These are phyloP conservation scores for Oryza australiensis DNA, from an alignment of 176 grass and related monocot species.

Conservation along the genomic window DNA sequence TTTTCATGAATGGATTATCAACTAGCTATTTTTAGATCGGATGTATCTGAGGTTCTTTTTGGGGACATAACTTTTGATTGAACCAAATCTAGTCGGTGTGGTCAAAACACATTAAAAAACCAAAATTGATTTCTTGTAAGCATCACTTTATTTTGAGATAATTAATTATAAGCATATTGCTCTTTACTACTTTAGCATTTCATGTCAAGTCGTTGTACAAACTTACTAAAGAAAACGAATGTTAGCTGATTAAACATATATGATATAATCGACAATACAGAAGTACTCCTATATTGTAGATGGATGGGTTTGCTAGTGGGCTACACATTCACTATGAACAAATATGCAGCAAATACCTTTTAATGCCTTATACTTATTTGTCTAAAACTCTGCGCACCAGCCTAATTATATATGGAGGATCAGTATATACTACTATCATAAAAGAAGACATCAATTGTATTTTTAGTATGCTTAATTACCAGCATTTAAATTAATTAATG, in stretches of 20 bases:
- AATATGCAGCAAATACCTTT: neutral
- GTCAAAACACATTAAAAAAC: slow-evolving; percentile 5
- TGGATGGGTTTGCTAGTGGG: slow-evolving; percentile 2
- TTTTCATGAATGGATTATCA: slow-evolving; percentile 18
- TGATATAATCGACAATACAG: neutral
- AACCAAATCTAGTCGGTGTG: slow-evolving; percentile 34
- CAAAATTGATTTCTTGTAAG: slow-evolving; percentile 19
- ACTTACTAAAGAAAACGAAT: neutral
- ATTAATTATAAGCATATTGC: slow-evolving; percentile 12
- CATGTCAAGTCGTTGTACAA: neutral
- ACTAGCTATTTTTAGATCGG: slow-evolving; percentile 17
- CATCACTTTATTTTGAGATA: slow-evolving; percentile 22
- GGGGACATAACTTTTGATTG: slow-evolving; percentile 20
- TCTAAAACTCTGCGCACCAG: neutral
- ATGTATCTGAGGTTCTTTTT: slow-evolving; percentile 21
- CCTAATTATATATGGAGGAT: neutral
- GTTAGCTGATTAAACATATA: neutral
- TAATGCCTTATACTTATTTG: neutral
- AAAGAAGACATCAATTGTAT: neutral
- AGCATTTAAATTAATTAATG: neutral
- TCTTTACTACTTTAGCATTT: neutral
- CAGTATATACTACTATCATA: neutral
- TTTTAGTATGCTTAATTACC: neutral
- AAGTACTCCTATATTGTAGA: slow-evolving; percentile 6
- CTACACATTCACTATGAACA: neutral